Evolutionary conservation across 2,329 filamentous ascomycete genomes (phyloP), one percentile per base, ranked within the genome.

Genomic region (Aspergillus thermomutatus): DNA sequence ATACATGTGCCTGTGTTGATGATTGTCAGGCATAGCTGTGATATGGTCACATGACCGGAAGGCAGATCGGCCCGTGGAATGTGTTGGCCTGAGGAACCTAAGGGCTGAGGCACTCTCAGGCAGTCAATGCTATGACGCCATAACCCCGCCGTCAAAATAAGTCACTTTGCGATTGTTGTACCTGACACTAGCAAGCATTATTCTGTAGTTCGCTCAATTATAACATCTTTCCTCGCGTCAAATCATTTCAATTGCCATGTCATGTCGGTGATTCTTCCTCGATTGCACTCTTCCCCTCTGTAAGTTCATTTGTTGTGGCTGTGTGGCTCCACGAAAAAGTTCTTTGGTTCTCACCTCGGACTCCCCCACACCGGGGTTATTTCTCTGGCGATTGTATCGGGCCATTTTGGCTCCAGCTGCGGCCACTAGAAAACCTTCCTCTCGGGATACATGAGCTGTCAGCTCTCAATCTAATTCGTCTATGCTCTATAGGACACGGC

Each of bases 391-490:
- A 26, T 25, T 46, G 43, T 19, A 19, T 25, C 43, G 19, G 43
- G 43, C 43, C 43, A 5, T 25, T 43, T 21, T 43, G 19, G 40
- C 7, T 45, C 41, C n/a, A 45, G 41, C 41, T 19, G 41, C 19
- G 41, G 41, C 19, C 41, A 21, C 41, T 45, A 45, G 41, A 45
- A 26, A 46, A 26, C 43, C 43, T 46, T 46, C 19, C 21, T 14
- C 43, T 6, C 11, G 56, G 62, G 47, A 54, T 57, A 34, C 45
- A 31, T 59, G 57, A 49, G 41, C 49, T 59, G 58, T 54, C n/a
- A n/a, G 14, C 14, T 46, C 52, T 21, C 14, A 17, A 37, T 37
- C 50, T 63, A 54, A 60, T 55, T 55, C 37, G 27, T 50, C 34
- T 47, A 50, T 57, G 61, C 26, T 50, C 27, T 43, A 43, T 55